Evolutionary conservation across 306 rosid genomes (phyloP).

Genomic region (Citrullus colocynthis): DNA sequence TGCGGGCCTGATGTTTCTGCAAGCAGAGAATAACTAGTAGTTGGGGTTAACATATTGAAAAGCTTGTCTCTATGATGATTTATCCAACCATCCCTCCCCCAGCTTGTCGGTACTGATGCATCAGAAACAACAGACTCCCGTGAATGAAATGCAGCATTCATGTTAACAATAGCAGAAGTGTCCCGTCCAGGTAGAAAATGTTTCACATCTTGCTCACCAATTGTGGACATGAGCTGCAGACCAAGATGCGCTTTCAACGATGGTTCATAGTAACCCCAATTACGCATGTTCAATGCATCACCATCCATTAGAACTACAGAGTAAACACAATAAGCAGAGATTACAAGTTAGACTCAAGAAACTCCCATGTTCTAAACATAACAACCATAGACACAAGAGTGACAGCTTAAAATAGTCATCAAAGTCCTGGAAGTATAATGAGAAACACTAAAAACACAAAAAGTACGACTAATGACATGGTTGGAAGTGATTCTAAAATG

Average conservation of each 20-base stretch:
- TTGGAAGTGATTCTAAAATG: too few relatives aligned
- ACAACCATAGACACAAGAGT: conserved; percentile 12
- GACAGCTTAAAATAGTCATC: neutral
- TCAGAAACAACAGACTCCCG: conserved; percentile 58
- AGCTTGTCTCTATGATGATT: conserved; percentile 58
- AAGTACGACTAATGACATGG: neutral
- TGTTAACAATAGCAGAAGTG: conserved; percentile 32
- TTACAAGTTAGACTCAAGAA: conserved; percentile 4
- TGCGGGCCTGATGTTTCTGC: conserved; percentile 58
- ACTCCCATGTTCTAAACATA: conserved; percentile 7
- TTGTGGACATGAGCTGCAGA: conserved; percentile 83
- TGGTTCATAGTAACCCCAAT: conserved; percentile 94
- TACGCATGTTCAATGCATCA: conserved; percentile 82
- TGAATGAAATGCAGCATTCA: conserved; percentile 50
- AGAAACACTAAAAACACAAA: neutral
- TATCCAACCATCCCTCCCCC: conserved; percentile 65
- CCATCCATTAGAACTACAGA: conserved; percentile 80
- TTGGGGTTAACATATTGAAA: conserved; percentile 51
- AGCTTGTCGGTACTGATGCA: conserved; percentile 37
- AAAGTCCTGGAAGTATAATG: neutral
- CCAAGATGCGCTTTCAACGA: conserved; percentile 78
- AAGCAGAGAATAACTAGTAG: conserved; percentile 47
- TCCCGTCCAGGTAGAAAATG: conserved; percentile 63
- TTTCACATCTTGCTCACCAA: conserved; percentile 65
- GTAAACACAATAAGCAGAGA: conserved; percentile 15